Base-by-base conservation (phyloP, 352 stramenopile species). In the Pythium brachiatum region DNA sequence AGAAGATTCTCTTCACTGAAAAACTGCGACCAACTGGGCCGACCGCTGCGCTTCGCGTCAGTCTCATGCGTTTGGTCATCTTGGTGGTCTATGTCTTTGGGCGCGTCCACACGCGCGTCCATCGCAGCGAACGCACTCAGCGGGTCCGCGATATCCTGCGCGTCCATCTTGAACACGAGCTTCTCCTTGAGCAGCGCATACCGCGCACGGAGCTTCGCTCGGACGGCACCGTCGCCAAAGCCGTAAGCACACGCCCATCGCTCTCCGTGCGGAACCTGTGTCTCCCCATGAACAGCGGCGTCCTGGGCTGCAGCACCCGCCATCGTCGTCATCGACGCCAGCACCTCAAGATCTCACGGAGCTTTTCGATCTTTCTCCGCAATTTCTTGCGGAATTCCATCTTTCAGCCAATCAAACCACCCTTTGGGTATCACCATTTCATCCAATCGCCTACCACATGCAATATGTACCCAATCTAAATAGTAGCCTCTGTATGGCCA, bases 1-100 rank as follows among this genome's bases (percentile, higher is more conserved):
- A 92, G 51, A 25, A 94, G 57, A 9, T 62, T 74, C 15, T 90
- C 85, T 53, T 94, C 79, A 26, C 62, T 83, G 58, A 89, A 91
- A 50, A 79, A 89, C 60, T 91, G 81, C 13, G 66, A 74, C 81
- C 82, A 91, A 15, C 62, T 61, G 29, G 66, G 51, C 26, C 25
- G 68, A 50, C 60, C 61, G 12, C 32, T 31, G n/a, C 20, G 18
- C n/a, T 53, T 44, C 3, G 41, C 9, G 6, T 5, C 27, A 7
- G 56, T 27, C 20, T 54, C 55, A 20, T 56, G n/a, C 11, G 31
- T 12, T 31, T 44, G 31, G n/a, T 29, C 31, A 26, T 57, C 52
- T 20, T n/a, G 15, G 1, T 32, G 13, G 36, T 31, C 34, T 34
- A 9, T 6, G 8, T 31, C 18, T 11, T 16, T 26, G 0, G 26